Conservation (phyloP, 31 red algal genomes). For the Bonnemaisonia californica region DNA sequence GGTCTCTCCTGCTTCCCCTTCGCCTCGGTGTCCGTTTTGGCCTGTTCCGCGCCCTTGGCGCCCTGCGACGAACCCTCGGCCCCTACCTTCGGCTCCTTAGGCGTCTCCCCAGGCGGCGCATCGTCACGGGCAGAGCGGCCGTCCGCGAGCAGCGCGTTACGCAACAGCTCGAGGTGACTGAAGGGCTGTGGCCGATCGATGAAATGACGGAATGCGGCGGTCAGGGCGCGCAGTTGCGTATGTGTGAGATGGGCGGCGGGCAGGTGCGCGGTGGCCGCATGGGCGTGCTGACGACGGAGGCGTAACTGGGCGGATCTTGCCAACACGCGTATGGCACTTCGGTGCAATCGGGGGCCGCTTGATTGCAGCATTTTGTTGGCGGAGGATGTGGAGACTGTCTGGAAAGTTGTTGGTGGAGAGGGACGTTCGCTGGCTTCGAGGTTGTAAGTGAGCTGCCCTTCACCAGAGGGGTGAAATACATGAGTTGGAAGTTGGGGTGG, state of each 20-base stretch:
- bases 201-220: not conserved
- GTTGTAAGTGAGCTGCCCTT: no score
- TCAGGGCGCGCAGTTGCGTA: not conserved
- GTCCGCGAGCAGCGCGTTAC: not conserved
- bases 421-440: no score
- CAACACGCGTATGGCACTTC: conserved; percentile 3
- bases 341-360: not conserved
- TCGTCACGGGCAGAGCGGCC: not conserved
- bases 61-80: not conserved
- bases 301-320: conserved; percentile 4
- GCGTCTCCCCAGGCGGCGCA: not conserved
- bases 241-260: not conserved
- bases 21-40: not conserved
- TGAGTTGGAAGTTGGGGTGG: no score
- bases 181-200: not conserved
- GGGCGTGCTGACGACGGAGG: not conserved
- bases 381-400: no score
- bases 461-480: no score
- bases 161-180: not conserved
- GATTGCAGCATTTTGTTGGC: not conserved
- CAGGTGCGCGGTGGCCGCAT: not conserved
- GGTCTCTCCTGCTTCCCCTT: not conserved
- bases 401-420: no score
- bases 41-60: no score
- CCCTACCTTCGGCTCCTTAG: not conserved